Percentiles rank a stretch among this genome's conserved stretches.
phyloP scores from a whole-genome alignment of 495 filamentous ascomycete species.

The Sporormia fimetaria region DNA sequence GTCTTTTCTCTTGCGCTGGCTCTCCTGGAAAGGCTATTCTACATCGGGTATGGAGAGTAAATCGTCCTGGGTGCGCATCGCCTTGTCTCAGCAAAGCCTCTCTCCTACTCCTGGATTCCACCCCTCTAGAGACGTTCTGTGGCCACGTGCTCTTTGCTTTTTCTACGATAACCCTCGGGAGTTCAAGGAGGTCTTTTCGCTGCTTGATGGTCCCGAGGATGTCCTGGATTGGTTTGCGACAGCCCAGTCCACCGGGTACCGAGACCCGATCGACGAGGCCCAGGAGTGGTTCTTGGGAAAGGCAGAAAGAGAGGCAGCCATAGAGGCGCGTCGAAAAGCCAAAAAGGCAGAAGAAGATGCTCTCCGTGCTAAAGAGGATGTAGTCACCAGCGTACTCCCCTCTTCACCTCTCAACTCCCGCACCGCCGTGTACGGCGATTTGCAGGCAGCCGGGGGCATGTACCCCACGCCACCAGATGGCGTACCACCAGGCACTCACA shows the following conservation, averaged over 20 bases:
- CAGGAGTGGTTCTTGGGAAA: conserved; percentile 53
- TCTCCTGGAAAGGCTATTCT: conserved; percentile 20
- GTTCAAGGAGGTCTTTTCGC: not conserved
- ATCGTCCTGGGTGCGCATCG: conserved; percentile 16
- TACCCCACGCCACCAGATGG: conserved; percentile 86
- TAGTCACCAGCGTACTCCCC: conserved; percentile 10
- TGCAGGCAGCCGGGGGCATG: conserved; percentile 38
- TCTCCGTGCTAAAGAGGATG: conserved; percentile 10
- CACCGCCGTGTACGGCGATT: conserved; percentile 21
- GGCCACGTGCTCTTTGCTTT: conserved; percentile 25
- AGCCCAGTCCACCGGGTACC: conserved; percentile 15
- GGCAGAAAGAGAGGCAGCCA: conserved; percentile 37
- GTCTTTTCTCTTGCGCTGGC: conserved; percentile 11
- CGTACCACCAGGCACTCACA: conserved; percentile 31
- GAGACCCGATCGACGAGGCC: conserved; percentile 55
- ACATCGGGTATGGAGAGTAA: not conserved
- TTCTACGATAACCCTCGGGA: conserved; percentile 5
- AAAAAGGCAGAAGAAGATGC: conserved; percentile 36
- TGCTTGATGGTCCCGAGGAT: not conserved
- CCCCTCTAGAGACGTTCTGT: conserved; percentile 12
- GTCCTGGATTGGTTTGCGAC: conserved; percentile 24
- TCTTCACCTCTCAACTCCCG: conserved; percentile 25
- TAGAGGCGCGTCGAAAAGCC: conserved; percentile 42
- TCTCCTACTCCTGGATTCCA: not conserved
- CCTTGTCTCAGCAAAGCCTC: not conserved